These are phyloP conservation scores for Vigna mungo DNA, from an alignment of 306 rosid species.

Conservation along the genomic window DNA sequence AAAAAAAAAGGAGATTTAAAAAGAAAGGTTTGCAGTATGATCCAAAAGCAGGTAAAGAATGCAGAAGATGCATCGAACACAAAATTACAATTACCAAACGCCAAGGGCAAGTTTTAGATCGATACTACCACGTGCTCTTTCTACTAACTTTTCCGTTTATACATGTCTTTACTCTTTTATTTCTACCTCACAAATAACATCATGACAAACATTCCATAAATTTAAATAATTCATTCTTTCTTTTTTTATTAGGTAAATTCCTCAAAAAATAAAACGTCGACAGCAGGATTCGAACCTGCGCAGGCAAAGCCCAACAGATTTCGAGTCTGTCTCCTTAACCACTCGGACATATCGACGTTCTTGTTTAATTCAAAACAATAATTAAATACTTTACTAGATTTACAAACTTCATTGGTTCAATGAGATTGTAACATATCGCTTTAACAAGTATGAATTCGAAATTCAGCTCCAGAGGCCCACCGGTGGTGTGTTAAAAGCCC, in stretches of 20 bases:
- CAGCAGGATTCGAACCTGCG: constrained; percentile 87
- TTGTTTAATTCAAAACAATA: too few species aligned
- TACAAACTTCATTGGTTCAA: too few species aligned
- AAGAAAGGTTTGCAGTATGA: not conserved
- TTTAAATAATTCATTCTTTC: too few species aligned
- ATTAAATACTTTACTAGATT: too few species aligned
- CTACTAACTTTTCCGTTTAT: constrained; percentile 29
- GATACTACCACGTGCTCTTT: constrained; percentile 29
- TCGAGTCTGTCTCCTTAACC: constrained; percentile 86
- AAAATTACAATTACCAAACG: constrained; percentile 41
- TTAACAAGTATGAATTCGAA: too few species aligned
- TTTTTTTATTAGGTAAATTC: too few species aligned
- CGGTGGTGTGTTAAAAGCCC: not conserved
- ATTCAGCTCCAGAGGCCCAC: not conserved
- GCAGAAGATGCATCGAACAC: not conserved
- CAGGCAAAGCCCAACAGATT: constrained; percentile 84
- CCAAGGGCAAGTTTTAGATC: constrained; percentile 40
- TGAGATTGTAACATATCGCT: too few species aligned
- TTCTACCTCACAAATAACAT: not conserved
- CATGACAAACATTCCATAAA: too few species aligned
- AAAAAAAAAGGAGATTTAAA: too few species aligned
- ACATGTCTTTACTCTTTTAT: not conserved
- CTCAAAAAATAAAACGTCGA: constrained; percentile 46
- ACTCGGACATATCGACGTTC: constrained; percentile 73
- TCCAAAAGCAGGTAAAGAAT: constrained; percentile 34